Conservation (phyloP, 176 grass and related monocot species). For the Musa troglodytarum region DNA sequence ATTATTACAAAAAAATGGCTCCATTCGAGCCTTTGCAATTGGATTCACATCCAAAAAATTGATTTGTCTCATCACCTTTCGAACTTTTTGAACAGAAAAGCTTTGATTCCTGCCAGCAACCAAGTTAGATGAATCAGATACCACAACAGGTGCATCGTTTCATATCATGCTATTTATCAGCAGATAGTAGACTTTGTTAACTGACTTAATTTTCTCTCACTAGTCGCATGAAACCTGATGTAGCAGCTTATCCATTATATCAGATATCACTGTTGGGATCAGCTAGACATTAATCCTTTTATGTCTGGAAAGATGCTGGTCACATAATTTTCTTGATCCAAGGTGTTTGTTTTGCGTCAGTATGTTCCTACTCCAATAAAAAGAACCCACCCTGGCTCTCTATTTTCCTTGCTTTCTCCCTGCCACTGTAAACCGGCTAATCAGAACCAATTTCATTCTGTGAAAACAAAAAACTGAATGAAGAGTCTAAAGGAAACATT, state of each 20-base stretch:
- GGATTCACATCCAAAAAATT: background rate
- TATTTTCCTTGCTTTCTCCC: slow-evolving; percentile 33
- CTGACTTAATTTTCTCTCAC: too few species aligned
- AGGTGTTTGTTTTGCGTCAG: background rate
- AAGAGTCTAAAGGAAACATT: background rate
- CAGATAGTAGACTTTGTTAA: too few species aligned
- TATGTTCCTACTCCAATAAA: background rate
- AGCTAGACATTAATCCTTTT: background rate
- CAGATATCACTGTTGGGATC: background rate
- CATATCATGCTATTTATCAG: background rate
- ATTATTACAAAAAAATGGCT: background rate
- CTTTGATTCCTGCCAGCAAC: background rate
- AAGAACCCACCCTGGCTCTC: background rate
- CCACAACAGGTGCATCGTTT: background rate
- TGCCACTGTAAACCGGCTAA: slow-evolving; percentile 24
- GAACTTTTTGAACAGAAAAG: background rate
- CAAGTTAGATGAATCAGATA: background rate
- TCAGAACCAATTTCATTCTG: background rate
- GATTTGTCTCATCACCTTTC: background rate
- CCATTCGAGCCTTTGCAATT: background rate
- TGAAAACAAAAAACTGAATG: background rate
- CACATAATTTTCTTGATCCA: too few species aligned
- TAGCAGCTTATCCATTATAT: background rate
- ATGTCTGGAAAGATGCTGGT: background rate
- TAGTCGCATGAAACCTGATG: background rate